These are phyloP conservation scores for Solanum lignicaule DNA, from an alignment of 257 asterid genomes.

Conservation along the genomic window DNA sequence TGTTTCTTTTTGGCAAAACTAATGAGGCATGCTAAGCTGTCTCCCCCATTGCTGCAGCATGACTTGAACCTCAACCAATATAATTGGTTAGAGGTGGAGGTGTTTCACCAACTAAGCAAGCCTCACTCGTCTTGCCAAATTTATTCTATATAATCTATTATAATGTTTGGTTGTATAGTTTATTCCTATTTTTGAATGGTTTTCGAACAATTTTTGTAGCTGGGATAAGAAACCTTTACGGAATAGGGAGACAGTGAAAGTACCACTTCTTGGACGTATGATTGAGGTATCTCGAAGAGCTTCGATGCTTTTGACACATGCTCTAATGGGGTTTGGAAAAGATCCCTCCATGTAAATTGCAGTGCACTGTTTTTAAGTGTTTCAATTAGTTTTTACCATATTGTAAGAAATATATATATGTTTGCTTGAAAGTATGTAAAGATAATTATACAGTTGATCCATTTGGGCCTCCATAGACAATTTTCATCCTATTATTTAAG, in stretches of 20 bases:
- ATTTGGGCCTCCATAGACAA: background rate
- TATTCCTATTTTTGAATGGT: background rate
- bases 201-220: slow-evolving; percentile 21
- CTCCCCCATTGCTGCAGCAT: background rate
- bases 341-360: slow-evolving; percentile 29
- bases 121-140: background rate
- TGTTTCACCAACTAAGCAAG: background rate
- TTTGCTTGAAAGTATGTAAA: background rate
- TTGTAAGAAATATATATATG: background rate
- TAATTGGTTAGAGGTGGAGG: background rate
- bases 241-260: slow-evolving; percentile 49
- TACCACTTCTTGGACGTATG: slow-evolving; percentile 52
- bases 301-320: slow-evolving; percentile 72
- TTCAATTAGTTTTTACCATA: background rate
- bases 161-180: background rate
- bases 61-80: background rate
- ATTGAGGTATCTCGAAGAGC: slow-evolving; percentile 41
- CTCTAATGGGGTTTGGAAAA: slow-evolving; percentile 71
- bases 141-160: background rate
- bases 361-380: background rate
- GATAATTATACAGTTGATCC: background rate
- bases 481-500: too few relatives aligned
- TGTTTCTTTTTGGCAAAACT: background rate
- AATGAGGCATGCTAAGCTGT: background rate
- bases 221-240: slow-evolving; percentile 78